Conservation (phyloP, 2,329 filamentous ascomycete genomes). For the Aspergillus oerlinghausenensis region DNA sequence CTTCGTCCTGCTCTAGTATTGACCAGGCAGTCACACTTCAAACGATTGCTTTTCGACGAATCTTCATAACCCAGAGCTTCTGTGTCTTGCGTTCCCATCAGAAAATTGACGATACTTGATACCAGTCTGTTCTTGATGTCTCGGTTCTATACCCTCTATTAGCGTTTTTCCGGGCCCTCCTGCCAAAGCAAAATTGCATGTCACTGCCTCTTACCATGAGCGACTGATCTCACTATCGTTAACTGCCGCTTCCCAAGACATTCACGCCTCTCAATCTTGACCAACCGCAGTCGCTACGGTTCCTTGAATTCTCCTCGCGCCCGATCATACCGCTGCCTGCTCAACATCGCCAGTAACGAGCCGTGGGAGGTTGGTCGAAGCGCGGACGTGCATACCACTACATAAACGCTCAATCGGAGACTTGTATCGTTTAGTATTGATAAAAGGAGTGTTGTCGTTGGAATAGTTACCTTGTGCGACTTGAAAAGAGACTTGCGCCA, state of each 20-base stretch:
- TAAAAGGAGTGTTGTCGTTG: neutral
- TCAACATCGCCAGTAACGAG: neutral
- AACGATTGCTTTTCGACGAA: slow-evolving; percentile 3
- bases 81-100: neutral
- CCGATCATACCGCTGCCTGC: neutral
- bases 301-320: neutral
- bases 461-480: neutral
- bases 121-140: neutral
- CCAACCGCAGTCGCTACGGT: neutral
- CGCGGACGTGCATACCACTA: neutral
- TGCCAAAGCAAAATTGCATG: neutral
- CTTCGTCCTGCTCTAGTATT: slow-evolving; percentile 4
- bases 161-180: neutral
- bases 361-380: neutral
- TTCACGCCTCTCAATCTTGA: neutral
- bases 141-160: neutral
- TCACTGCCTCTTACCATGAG: neutral
- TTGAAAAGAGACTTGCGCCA: slow-evolving; percentile 40
- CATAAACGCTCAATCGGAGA: neutral
- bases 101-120: neutral
- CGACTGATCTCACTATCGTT: neutral
- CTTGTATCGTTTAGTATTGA: neutral
- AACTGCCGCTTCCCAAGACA: neutral
- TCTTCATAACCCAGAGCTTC: neutral
- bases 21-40: slow-evolving; percentile 4